phyloP scores from a whole-genome alignment of 352 stramenopile species.

The Globisporangium camurandrum region DNA sequence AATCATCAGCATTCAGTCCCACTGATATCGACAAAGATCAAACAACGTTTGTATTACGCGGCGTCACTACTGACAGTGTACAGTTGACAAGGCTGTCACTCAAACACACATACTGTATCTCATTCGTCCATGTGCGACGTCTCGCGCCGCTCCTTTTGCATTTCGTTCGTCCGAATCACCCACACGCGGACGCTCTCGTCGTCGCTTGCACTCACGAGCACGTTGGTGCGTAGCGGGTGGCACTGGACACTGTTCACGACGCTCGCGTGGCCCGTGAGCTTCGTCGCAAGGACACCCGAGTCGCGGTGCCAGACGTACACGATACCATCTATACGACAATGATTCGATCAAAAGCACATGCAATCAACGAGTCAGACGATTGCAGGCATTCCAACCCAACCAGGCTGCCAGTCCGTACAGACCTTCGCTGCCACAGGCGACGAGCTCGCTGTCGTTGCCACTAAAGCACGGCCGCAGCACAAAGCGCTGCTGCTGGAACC shows the following conservation, averaged over 20 bases:
- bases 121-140: neutral
- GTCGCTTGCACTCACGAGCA: conserved; percentile 66
- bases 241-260: conserved; percentile 61
- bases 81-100: too few relatives aligned
- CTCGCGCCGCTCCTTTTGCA: too few relatives aligned
- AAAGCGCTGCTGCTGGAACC: conserved; percentile 55
- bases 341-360: neutral
- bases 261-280: conserved; percentile 47
- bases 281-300: conserved; percentile 27
- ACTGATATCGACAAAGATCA: too few relatives aligned
- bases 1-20: too few relatives aligned
- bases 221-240: conserved; percentile 37
- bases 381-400: neutral
- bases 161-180: conserved; percentile 13
- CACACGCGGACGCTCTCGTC: conserved; percentile 62
- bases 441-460: conserved; percentile 37
- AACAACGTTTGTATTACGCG: too few relatives aligned
- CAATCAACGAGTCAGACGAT: neutral
- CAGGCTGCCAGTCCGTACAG: neutral
- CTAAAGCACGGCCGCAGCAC: conserved; percentile 57
- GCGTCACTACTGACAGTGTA: too few relatives aligned
- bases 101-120: too few relatives aligned
- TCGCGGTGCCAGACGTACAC: conserved; percentile 57
- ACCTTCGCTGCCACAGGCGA: conserved; percentile 73
- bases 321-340: conserved; percentile 42